Conservation (phyloP, 805 yeast genomes). For the Yamadazyma paraphyllophila region DNA sequence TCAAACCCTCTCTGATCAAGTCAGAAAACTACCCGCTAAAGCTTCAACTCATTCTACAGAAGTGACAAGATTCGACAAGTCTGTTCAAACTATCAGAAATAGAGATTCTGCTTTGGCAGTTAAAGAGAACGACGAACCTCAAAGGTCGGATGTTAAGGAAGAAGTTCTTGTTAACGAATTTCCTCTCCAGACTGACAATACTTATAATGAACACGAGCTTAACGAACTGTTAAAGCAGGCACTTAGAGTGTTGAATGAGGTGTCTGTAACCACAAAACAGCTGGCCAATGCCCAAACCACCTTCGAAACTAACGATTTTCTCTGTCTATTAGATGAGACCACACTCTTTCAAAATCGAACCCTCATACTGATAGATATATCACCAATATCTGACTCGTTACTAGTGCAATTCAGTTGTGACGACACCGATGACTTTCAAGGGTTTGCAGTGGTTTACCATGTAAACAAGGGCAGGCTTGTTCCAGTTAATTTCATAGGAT, state of each 20-base stretch:
- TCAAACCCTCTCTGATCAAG: slow-evolving; percentile 1
- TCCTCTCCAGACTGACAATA: background rate
- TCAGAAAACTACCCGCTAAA: background rate
- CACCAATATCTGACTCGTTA: slow-evolving; percentile 11
- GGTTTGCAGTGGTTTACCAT: slow-evolving; percentile 37
- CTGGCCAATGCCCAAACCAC: background rate
- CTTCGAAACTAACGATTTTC: background rate
- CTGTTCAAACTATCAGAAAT: slow-evolving; percentile 8
- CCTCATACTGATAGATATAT: slow-evolving; percentile 31
- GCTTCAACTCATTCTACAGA: background rate
- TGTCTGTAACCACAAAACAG: slow-evolving; percentile 3
- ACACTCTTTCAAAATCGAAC: background rate
- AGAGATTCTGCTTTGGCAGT: background rate
- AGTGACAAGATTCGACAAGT: slow-evolving; percentile 8
- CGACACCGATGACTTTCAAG: slow-evolving; percentile 16
- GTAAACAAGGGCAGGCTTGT: slow-evolving; percentile 10
- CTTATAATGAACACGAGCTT: slow-evolving; percentile 19
- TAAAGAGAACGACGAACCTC: background rate
- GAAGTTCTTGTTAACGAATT: background rate
- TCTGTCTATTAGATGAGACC: background rate
- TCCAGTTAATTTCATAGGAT: slow-evolving; percentile 33
- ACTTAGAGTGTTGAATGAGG: slow-evolving; percentile 22
- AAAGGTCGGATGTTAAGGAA: background rate
- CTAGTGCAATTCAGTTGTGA: slow-evolving; percentile 2
- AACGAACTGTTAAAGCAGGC: slow-evolving; percentile 22